Percentiles rank a stretch among this genome's conserved stretches.
These are phyloP conservation scores for Populus davidiana DNA, from an alignment of 345 rosid genomes.

Conservation along the genomic window DNA sequence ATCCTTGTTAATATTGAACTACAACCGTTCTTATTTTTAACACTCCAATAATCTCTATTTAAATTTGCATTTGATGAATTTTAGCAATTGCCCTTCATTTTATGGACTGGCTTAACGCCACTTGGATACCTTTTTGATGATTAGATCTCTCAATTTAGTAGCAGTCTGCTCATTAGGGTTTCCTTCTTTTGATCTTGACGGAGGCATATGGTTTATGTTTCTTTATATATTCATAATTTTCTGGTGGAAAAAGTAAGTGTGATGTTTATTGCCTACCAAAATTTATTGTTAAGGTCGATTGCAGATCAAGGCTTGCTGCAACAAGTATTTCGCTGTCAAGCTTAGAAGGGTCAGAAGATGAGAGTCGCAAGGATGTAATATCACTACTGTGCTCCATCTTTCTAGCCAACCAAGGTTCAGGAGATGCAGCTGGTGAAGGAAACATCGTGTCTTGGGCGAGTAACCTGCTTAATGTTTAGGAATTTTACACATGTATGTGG, in stretches of 20 bases:
- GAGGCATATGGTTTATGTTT: neutral
- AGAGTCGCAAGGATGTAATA: conserved; percentile 53
- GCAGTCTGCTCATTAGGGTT: neutral
- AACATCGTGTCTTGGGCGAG: conserved; percentile 61
- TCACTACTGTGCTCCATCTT: conserved; percentile 80
- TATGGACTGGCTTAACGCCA: neutral
- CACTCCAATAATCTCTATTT: neutral
- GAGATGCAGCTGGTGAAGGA: conserved; percentile 59
- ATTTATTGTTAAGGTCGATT: neutral
- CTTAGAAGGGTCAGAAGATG: conserved; percentile 48
- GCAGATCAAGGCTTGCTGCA: conserved; percentile 81
- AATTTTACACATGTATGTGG: neutral
- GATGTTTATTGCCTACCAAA: neutral
- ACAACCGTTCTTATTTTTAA: neutral
- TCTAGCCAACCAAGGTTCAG: conserved; percentile 67
- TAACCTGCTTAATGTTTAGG: neutral
- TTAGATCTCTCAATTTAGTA: neutral
- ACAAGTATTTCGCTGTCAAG: conserved; percentile 49
- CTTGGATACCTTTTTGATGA: neutral
- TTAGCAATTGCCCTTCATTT: neutral
- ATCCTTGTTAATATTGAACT: too few species aligned
- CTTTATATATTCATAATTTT: neutral
- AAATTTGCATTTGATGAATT: neutral
- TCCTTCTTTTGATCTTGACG: neutral
- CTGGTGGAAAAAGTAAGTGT: neutral